Percentiles rank a stretch among this genome's conserved stretches.
Evolutionary conservation across 805 yeast genomes (phyloP).

Genomic region (Debaryomyces tyrocola): DNA sequence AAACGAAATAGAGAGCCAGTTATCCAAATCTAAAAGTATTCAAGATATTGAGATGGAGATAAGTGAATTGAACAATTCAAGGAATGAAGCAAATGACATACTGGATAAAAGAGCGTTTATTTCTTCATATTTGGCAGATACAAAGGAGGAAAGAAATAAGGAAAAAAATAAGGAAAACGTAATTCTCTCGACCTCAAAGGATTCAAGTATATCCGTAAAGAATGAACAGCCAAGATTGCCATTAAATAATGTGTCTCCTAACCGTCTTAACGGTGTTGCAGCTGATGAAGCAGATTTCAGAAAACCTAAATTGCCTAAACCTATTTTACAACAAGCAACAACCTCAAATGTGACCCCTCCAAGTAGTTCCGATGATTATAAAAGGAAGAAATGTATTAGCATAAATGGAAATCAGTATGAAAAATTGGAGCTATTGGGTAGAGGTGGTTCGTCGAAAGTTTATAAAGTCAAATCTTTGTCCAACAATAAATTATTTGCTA

Average conservation of each 20-base stretch:
- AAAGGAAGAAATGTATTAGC: slow-evolving; percentile 26
- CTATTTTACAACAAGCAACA: not conserved
- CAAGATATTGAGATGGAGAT: slow-evolving; percentile 5
- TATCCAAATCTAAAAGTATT: not conserved
- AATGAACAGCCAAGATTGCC: slow-evolving; percentile 15
- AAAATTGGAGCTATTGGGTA: slow-evolving; percentile 74
- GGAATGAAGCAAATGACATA: not conserved
- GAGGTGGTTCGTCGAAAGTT: slow-evolving; percentile 92
- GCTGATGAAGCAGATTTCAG: slow-evolving; percentile 25
- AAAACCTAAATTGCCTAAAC: slow-evolving; percentile 31
- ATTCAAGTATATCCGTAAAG: not conserved
- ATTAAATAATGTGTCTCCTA: slow-evolving; percentile 15
- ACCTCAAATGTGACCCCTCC: not conserved
- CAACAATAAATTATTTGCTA: slow-evolving; percentile 65
- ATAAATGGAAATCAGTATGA: slow-evolving; percentile 67
- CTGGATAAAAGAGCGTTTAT: not conserved
- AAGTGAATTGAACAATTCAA: slow-evolving; percentile 1
- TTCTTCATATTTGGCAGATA: not conserved
- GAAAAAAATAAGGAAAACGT: slow-evolving; percentile 1
- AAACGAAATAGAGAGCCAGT: slow-evolving; percentile 14
- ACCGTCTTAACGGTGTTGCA: slow-evolving; percentile 9
- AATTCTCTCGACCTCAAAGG: not conserved
- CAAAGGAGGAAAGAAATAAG: not conserved
- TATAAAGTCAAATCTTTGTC: slow-evolving; percentile 64
- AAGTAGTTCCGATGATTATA: slow-evolving; percentile 14